Percentiles rank a stretch among this genome's conserved stretches.
Conservation (phyloP, 768 basidiomycete species). For the Pulveroboletus sp. region DNA sequence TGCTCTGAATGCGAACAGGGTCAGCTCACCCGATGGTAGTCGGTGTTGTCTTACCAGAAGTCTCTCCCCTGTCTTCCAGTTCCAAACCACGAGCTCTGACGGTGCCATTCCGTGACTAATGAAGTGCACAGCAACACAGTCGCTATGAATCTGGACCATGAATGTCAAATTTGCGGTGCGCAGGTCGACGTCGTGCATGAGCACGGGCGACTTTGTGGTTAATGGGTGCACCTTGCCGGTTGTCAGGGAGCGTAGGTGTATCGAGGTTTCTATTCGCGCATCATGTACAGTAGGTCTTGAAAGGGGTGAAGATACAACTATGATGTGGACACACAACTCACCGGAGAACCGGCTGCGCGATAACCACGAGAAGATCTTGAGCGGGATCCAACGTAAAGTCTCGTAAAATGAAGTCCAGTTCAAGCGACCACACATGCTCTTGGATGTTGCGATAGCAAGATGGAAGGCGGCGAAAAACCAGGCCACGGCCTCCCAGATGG, state of each 20-base stretch:
- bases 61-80: slow-evolving; percentile 56
- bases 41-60: slow-evolving; percentile 40
- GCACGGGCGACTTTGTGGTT: slow-evolving; percentile 32
- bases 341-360: slow-evolving; percentile 36
- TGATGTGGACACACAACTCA: slow-evolving; percentile 19
- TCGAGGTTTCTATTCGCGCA: slow-evolving; percentile 17
- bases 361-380: slow-evolving; percentile 56
- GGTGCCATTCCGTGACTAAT: slow-evolving; percentile 28
- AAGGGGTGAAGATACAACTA: not conserved
- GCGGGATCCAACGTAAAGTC: slow-evolving; percentile 65
- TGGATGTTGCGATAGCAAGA: slow-evolving; percentile 45
- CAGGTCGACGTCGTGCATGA: slow-evolving; percentile 24
- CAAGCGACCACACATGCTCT: slow-evolving; percentile 41
- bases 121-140: slow-evolving; percentile 49
- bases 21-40: not conserved
- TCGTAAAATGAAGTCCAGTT: slow-evolving; percentile 36
- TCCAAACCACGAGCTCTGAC: slow-evolving; percentile 55
- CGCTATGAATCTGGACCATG: slow-evolving; percentile 51
- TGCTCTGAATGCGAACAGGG: slow-evolving; percentile 8
- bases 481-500: slow-evolving; percentile 16
- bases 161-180: slow-evolving; percentile 31
- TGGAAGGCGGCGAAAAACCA: slow-evolving; percentile 47
- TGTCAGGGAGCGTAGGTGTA: slow-evolving; percentile 44
- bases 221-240: slow-evolving; percentile 44
- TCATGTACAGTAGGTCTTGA: slow-evolving; percentile 10